Percentiles rank a stretch among this genome's conserved stretches.
These are phyloP conservation scores for Vitis cinerea DNA, from an alignment of 164 flowering plant species.

Conservation along the genomic window DNA sequence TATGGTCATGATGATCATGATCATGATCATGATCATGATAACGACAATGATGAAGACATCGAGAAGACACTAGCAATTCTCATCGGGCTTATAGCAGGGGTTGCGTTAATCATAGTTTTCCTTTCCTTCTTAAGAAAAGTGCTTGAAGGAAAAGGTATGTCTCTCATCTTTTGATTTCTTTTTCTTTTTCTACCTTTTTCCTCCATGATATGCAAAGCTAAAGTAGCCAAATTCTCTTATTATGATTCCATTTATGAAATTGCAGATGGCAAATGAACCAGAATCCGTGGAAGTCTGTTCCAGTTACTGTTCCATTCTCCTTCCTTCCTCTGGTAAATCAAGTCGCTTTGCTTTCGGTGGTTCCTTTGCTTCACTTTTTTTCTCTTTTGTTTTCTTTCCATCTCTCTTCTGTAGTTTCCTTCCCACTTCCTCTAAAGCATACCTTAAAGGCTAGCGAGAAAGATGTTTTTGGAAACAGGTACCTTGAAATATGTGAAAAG, in stretches of 20 bases:
- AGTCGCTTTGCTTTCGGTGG: conserved; percentile 5
- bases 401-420: conserved; percentile 4
- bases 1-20: neutral
- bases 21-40: conserved; percentile 1
- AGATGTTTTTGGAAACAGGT: conserved; percentile 12
- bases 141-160: conserved; percentile 37
- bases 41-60: conserved; percentile 35
- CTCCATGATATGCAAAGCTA: neutral
- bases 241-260: neutral
- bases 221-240: neutral
- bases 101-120: conserved; percentile 42
- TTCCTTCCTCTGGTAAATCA: conserved; percentile 6
- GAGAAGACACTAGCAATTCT: conserved; percentile 56
- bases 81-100: conserved; percentile 51
- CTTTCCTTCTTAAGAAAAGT: conserved; percentile 31
- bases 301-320: neutral
- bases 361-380: conserved; percentile 8
- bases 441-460: conserved; percentile 1
- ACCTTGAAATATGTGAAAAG: conserved; percentile 22
- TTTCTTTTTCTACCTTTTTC: neutral
- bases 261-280: conserved; percentile 24
- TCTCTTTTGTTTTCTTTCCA: neutral
- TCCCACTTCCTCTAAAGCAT: neutral
- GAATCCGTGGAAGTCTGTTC: neutral
- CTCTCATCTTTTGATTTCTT: neutral